Conservation (phyloP, 2,329 filamentous ascomycete genomes). For the Fusarium xyrophilum region DNA sequence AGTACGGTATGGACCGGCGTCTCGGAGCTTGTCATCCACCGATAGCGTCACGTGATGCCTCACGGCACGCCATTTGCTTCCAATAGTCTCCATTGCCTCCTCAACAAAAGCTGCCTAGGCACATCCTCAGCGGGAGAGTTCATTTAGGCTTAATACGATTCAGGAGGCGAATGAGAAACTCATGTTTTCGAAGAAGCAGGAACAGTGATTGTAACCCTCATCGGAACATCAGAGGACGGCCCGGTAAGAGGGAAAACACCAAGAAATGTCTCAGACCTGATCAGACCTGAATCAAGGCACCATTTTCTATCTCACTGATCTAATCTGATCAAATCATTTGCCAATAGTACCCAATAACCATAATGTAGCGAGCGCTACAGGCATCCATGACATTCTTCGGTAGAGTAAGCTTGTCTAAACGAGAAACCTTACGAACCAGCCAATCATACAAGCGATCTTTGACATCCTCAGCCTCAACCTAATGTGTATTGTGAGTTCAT, state of each 20-base stretch:
- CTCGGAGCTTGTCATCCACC: conserved; percentile 30
- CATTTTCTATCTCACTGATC: neutral
- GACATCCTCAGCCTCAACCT: neutral
- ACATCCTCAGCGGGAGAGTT: neutral
- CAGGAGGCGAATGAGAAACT: neutral
- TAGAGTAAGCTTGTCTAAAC: neutral
- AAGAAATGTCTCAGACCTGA: neutral
- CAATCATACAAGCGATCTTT: neutral
- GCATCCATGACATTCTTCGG: neutral
- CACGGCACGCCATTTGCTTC: conserved; percentile 5
- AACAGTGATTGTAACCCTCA: neutral
- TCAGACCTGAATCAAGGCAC: neutral
- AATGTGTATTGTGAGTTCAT: neutral
- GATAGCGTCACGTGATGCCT: conserved; percentile 24
- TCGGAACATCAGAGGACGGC: neutral
- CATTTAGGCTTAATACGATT: neutral
- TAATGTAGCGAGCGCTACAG: neutral
- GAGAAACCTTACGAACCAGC: conserved; percentile 1
- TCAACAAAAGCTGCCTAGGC: neutral
- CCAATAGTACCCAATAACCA: too few relatives aligned
- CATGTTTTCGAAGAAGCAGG: neutral
- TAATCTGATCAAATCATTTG: neutral
- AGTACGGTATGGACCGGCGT: conserved; percentile 13
- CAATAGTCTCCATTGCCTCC: conserved; percentile 20
- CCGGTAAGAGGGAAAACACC: neutral